Base-by-base conservation (phyloP, 2,329 filamentous ascomycete species). In the Apiospora marii region DNA sequence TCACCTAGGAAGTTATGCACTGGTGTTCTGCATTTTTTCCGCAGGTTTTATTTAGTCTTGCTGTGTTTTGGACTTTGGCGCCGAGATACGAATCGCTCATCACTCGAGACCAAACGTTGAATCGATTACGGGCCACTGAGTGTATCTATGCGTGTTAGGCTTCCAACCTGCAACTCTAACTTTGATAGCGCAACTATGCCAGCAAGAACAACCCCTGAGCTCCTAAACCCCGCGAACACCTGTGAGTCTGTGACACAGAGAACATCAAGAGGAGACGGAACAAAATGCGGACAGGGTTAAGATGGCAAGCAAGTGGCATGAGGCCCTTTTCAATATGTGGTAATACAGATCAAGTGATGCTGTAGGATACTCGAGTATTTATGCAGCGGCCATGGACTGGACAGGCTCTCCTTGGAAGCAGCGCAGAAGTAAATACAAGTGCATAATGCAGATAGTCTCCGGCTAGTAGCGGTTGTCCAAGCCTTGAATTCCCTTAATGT, bases 131-230 rank as follows among this genome's bases (percentile, higher is more conserved):
- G 53, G 16, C 53, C 53, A 8, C 53, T 61, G 53, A 34, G 53
- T 61, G 53, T 61, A 37, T 34, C 30, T 37, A 61, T 30, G 22
- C 58, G 8, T 41, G 58, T 64, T 64, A 64, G n/a, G 22, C 7
- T 64, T 64, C 34, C 58, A 64, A 41, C 22, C 58, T 64, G 34
- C 58, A 7, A 64, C 14, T 64, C 58, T 64, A 34, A 64, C 58
- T 64, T 64, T 16, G 19, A 34, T 64, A 64, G 58, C 34, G 58
- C 58, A 64, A 64, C 58, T 64, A 34, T 64, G 19, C 58, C 30
- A 10, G 30, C 1, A 34, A n/a, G 19, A 64, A 64, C 58, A n/a
- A n/a, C 13, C 58, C 58, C 37, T n/a, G 58, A 41, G 30, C 30
- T 37, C 58, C 41, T 14, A 22, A 22, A 64, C 58, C 34, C 58